Base-by-base conservation (phyloP, 768 basidiomycete genomes). In the Tylopilus intermedius region DNA sequence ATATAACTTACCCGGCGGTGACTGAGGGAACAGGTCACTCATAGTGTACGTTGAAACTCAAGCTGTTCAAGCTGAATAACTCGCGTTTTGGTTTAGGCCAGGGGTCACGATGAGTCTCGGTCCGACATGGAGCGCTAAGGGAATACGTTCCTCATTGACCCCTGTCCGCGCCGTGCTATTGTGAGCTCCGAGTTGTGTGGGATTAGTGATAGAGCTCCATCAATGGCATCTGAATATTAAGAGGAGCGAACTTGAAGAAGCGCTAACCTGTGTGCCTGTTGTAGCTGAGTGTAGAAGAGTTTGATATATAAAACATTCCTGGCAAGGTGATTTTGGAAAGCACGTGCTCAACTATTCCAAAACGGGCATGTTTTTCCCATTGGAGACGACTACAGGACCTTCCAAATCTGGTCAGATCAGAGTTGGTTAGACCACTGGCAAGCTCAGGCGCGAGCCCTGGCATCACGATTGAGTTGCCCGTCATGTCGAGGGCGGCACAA, bases 361-460 rank as follows among this genome's bases (percentile, higher is more conserved):
- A 37, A 43, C 35, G 14, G 13, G 35, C 8, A 22, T 45, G 22
- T 9, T 4, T 15, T 54, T 63, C 67, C 55, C 61, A 66, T 58
- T 56, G n/a, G 7, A 21, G 45, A 22, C 50, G 47, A 58, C 47
- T 48, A 70, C 68, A 64, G 60, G 14, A 70, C 68, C 60, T 67
- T 68, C 67, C 62, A 62, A 70, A 70, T 56, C 1, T 11, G 58
- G 64, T 21, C 46, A 6, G 33, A 54, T 56, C 59, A 57, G 55
- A 51, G 33, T 21, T 3, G 44, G 32, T 29, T 6, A 30, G 13
- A 18, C 33, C n/a, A 21, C 29, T 21, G 26, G 21, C n/a, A 5
- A 13, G 8, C 9, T 30, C 30, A 8, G 3, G 43, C 32, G 30
- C 29, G 29, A 26, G 38, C 21, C 30, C 35, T 32, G n/a, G 37